phyloP scores from a whole-genome alignment of 2,329 filamentous ascomycete genomes.

The Aureobasidium sp. region DNA sequence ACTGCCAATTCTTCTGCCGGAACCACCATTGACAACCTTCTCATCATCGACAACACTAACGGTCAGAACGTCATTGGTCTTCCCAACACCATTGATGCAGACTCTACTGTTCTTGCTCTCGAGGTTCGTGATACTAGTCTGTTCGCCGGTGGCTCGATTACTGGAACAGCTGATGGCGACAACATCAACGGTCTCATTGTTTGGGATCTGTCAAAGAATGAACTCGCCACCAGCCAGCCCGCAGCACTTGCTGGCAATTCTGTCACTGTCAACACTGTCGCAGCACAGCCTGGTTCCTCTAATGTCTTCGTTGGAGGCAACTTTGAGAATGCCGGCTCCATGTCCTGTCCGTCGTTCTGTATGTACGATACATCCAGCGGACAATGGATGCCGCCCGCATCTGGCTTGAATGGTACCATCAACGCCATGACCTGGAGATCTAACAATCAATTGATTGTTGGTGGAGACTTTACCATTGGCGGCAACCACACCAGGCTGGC shows the following conservation, averaged over 20 bases:
- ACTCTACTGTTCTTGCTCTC: constrained; percentile 70
- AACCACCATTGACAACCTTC: constrained; percentile 68
- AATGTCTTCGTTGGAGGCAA: constrained; percentile 81
- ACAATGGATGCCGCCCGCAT: constrained; percentile 76
- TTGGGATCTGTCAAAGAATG: constrained; percentile 64
- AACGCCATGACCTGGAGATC: constrained; percentile 69
- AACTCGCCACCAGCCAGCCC: constrained; percentile 62
- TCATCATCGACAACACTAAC: constrained; percentile 72
- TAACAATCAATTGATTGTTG: constrained; percentile 64
- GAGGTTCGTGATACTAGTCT: constrained; percentile 60
- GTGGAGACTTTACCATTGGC: constrained; percentile 66
- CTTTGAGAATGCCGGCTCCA: constrained; percentile 74
- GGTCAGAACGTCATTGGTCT: constrained; percentile 63
- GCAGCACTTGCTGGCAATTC: constrained; percentile 64
- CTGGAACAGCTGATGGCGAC: constrained; percentile 58
- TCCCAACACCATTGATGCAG: constrained; percentile 55
- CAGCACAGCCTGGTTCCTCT: constrained; percentile 59
- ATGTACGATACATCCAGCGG: constrained; percentile 62
- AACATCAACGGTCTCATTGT: constrained; percentile 67
- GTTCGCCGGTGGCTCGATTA: constrained; percentile 75
- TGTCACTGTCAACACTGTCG: constrained; percentile 69
- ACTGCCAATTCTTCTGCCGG: constrained; percentile 61
- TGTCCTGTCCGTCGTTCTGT: constrained; percentile 78
- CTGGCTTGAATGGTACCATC: constrained; percentile 63
- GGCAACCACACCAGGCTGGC: constrained; percentile 62